Conservation (phyloP, 2,329 filamentous ascomycete species). For the Ophiostoma perfectum region DNA sequence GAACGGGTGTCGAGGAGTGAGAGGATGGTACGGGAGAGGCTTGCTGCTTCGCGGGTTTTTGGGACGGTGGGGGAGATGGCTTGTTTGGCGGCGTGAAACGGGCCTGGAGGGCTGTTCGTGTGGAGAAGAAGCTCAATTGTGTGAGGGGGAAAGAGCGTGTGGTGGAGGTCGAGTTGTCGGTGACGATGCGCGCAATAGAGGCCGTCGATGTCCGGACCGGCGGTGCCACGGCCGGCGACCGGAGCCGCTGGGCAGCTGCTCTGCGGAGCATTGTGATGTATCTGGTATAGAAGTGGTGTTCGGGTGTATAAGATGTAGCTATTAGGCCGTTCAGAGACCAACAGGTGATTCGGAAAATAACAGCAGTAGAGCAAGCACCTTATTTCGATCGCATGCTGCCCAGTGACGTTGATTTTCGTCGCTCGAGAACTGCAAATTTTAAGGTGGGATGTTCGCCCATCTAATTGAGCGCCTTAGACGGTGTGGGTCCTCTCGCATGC, state of each 20-base stretch:
- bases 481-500: neutral
- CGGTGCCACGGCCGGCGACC: slow-evolving; percentile 20
- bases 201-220: slow-evolving; percentile 13
- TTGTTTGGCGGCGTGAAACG: slow-evolving; percentile 16
- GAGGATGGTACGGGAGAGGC: neutral
- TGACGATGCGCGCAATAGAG: neutral
- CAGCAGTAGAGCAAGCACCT: too few species aligned
- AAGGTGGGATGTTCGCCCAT: slow-evolving; percentile 14
- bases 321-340: too few species aligned
- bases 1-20: neutral
- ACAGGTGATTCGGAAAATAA: too few species aligned
- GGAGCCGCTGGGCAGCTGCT: slow-evolving; percentile 23
- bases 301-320: neutral
- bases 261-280: slow-evolving; percentile 23
- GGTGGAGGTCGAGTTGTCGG: neutral
- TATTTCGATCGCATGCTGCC: neutral
- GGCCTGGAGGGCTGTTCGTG: slow-evolving; percentile 16
- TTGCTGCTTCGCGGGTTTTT: slow-evolving; percentile 8
- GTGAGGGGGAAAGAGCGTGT: neutral
- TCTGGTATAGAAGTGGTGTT: neutral
- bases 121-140: slow-evolving; percentile 13
- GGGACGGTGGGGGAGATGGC: neutral
- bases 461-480: slow-evolving; percentile 6
- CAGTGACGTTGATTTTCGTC: slow-evolving; percentile 12
- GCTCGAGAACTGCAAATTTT: slow-evolving; percentile 14